Percentiles rank a stretch among this genome's conserved stretches.
Conservation (phyloP, 306 rosid genomes). For the Calophaca sinica region DNA sequence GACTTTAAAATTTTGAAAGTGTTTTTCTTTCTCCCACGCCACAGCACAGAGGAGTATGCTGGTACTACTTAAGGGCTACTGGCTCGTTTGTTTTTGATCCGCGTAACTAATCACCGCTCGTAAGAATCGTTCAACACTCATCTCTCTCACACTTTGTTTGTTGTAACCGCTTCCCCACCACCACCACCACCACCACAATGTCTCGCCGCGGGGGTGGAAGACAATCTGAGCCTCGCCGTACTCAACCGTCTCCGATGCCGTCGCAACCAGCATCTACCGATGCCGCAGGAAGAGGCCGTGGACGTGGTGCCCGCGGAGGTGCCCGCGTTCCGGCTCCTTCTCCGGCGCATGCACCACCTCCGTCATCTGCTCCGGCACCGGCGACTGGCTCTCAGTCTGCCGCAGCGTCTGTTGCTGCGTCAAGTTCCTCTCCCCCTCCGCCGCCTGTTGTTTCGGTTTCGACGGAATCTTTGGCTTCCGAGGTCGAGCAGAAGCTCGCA, state of each 20-base stretch:
- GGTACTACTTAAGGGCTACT: not conserved
- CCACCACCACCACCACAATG: not conserved
- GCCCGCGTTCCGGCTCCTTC: not conserved
- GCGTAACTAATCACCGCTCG: too few relatives aligned
- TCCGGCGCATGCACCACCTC: not conserved
- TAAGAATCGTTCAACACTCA: not conserved
- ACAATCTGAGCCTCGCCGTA: not conserved
- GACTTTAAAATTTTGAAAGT: not conserved
- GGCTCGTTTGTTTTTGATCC: not conserved
- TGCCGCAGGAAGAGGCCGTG: constrained; percentile 24
- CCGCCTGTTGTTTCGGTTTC: not conserved
- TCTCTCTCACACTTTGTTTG: not conserved
- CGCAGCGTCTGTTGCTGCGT: not conserved
- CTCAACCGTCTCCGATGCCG: not conserved
- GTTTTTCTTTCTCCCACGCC: not conserved
- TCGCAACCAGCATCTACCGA: constrained; percentile 1
- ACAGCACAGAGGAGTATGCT: not conserved
- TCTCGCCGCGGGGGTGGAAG: not conserved
- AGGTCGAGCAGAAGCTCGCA: constrained; percentile 35
- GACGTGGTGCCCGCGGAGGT: constrained; percentile 21
- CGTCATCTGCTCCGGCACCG: not conserved
- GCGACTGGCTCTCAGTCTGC: not conserved
- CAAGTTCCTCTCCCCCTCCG: not conserved
- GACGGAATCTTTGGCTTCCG: not conserved
- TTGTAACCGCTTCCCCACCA: not conserved